phyloP scores from a whole-genome alignment of 2,329 filamentous ascomycete genomes.

The Paracoccidioides brasiliensis region DNA sequence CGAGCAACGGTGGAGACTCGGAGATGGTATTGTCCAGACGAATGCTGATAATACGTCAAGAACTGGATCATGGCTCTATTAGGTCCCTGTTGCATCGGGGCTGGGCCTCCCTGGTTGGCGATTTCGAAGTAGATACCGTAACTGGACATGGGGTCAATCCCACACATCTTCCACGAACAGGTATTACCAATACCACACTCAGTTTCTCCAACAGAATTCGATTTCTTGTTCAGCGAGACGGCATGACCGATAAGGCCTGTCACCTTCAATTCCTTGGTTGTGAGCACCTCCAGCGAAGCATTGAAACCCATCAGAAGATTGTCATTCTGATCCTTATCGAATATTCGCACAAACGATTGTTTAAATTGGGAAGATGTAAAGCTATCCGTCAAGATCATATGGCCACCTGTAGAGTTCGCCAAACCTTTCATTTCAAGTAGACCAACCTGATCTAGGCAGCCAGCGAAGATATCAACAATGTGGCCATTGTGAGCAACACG shows the following conservation, averaged over 20 bases:
- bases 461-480: slow-evolving; percentile 93
- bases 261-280: slow-evolving; percentile 95
- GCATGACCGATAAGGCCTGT: slow-evolving; percentile 95
- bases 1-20: slow-evolving; percentile 88
- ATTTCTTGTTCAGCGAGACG: slow-evolving; percentile 96
- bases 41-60: slow-evolving; percentile 96
- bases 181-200: slow-evolving; percentile 98
- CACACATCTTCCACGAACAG: slow-evolving; percentile 99
- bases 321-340: slow-evolving; percentile 91
- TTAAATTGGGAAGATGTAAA: slow-evolving; percentile 99
- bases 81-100: slow-evolving; percentile 70
- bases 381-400: slow-evolving; percentile 96
- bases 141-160: slow-evolving; percentile 83
- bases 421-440: slow-evolving; percentile 96
- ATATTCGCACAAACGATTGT: slow-evolving; percentile 92
- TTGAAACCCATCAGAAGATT: slow-evolving; percentile 98
- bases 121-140: slow-evolving; percentile 98
- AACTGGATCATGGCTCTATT: slow-evolving; percentile 97
- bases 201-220: slow-evolving; percentile 88
- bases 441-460: slow-evolving; percentile 93
- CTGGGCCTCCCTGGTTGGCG: slow-evolving; percentile 77
- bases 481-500: slow-evolving; percentile 92
- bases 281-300: slow-evolving; percentile 85
- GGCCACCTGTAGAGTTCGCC: slow-evolving; percentile 87
- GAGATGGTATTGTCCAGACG: slow-evolving; percentile 88